Evolutionary conservation across 2,329 filamentous ascomycete species (phyloP).

Genomic region (Zymoseptoria crescenta): DNA sequence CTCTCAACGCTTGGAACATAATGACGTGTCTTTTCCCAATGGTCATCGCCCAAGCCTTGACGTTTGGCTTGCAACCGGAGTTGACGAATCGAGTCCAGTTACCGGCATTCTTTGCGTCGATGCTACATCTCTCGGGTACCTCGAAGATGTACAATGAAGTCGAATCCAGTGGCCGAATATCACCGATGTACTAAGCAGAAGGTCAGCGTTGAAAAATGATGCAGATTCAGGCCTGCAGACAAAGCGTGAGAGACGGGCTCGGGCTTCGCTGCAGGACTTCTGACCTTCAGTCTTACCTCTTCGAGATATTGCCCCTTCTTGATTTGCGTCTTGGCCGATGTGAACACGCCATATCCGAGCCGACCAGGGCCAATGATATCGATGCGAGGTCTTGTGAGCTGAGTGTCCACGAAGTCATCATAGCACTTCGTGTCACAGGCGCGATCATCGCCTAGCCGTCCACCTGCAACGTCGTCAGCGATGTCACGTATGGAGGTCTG

Average conservation of each 20-base stretch:
- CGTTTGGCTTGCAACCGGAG: slow-evolving; percentile 6
- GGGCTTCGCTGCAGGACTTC: too few relatives aligned
- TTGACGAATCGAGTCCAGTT: slow-evolving; percentile 12
- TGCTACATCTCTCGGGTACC: not conserved
- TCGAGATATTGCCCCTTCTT: slow-evolving; percentile 5
- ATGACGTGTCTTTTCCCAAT: slow-evolving; percentile 5
- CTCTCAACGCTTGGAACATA: slow-evolving; percentile 1
- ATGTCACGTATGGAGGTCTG: not conserved
- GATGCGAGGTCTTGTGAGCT: not conserved
- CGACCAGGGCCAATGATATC: slow-evolving; percentile 3
- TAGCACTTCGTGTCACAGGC: not conserved
- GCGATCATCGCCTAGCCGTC: not conserved
- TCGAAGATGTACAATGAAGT: not conserved
- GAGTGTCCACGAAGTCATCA: not conserved
- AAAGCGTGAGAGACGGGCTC: too few relatives aligned
- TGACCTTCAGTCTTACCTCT: not conserved
- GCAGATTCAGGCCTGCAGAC: too few relatives aligned
- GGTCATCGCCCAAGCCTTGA: not conserved
- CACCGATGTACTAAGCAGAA: slow-evolving; percentile 3
- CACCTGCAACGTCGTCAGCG: not conserved
- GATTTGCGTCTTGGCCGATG: slow-evolving; percentile 1
- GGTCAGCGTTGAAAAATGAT: too few relatives aligned
- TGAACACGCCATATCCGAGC: slow-evolving; percentile 7
- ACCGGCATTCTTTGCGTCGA: slow-evolving; percentile 4
- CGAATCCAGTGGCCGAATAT: not conserved